Percentiles rank a stretch among this genome's conserved stretches.
These are phyloP conservation scores for Xylariales sp. DNA, from an alignment of 2,329 filamentous ascomycete genomes.

Conservation along the genomic window DNA sequence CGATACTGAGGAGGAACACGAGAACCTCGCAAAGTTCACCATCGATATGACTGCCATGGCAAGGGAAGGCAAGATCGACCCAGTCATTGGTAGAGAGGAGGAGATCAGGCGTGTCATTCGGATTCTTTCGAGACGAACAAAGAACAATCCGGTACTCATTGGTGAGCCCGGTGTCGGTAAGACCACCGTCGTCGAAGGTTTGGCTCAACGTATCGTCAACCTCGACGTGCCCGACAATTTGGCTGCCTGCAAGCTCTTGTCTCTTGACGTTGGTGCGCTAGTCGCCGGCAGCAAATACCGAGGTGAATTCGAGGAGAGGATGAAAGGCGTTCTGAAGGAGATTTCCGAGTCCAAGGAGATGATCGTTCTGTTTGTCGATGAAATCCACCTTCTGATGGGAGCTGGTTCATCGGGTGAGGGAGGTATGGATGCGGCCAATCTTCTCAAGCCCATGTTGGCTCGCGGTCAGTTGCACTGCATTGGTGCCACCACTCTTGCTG, in stretches of 20 bases:
- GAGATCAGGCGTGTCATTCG: conserved; percentile 90
- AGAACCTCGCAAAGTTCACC: conserved; percentile 96
- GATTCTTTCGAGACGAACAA: conserved; percentile 88
- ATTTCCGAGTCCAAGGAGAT: conserved; percentile 92
- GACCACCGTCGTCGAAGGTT: conserved; percentile 94
- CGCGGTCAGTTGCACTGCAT: conserved; percentile 97
- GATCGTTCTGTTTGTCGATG: conserved; percentile 97
- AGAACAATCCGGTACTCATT: conserved; percentile 98
- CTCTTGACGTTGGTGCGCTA: conserved; percentile 89
- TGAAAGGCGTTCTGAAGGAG: conserved; percentile 98
- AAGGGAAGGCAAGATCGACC: conserved; percentile 94
- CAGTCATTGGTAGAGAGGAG: conserved; percentile 93
- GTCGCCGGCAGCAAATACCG: conserved; percentile 98
- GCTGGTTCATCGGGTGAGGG: conserved; percentile 92
- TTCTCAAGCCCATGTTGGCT: conserved; percentile 97
- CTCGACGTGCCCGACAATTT: conserved; percentile 94
- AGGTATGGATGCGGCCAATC: conserved; percentile 97
- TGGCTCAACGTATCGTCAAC: conserved; percentile 94
- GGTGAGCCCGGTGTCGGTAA: conserved; percentile 98
- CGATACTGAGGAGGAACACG: conserved; percentile 86
- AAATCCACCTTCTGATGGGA: conserved; percentile 98
- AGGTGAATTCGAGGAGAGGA: conserved; percentile 97
- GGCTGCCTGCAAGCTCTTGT: conserved; percentile 88
- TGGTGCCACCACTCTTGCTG: conserved; percentile 87
- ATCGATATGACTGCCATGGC: conserved; percentile 98